Percentiles rank a stretch among this genome's conserved stretches.
Conservation (phyloP, 371 early-diverging fungal species). For the Furculomyces boomerangus region DNA sequence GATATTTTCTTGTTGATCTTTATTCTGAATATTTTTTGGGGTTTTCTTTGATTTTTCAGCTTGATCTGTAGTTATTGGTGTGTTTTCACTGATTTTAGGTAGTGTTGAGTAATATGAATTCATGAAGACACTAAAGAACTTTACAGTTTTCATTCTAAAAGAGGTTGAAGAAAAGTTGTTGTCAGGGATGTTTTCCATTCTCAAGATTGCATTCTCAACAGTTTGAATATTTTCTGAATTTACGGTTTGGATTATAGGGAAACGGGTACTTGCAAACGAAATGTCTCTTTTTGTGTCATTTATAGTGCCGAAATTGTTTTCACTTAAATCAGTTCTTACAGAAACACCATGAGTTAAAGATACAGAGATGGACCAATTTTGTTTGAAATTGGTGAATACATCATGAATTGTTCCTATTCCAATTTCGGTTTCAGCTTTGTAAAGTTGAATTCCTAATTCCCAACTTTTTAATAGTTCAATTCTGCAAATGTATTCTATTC, state of each 20-base stretch:
- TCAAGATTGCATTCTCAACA: neutral
- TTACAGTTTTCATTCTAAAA: neutral
- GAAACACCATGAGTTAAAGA: conserved; percentile 4
- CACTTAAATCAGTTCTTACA: neutral
- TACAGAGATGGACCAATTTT: conserved; percentile 1
- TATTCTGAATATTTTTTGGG: neutral
- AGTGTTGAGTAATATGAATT: neutral
- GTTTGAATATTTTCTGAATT: neutral
- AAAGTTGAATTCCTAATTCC: neutral
- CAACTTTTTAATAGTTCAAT: neutral
- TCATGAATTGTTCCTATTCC: conserved; percentile 3
- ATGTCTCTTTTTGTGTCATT: neutral
- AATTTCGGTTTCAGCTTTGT: neutral
- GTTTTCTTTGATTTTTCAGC: neutral
- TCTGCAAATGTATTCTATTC: conserved; percentile 3
- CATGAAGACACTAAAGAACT: neutral
- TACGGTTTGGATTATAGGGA: too few relatives aligned
- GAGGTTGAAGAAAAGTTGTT: neutral
- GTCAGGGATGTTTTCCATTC: neutral
- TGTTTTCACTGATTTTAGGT: neutral
- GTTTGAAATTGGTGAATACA: neutral
- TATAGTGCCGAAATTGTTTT: neutral
- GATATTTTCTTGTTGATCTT: neutral
- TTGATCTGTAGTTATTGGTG: neutral
- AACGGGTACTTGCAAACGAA: neutral